Evolutionary conservation across 1,284 basidiomycete species (phyloP), one percentile per base, ranked within the genome.

Genomic region (Peniophora sp.): DNA sequence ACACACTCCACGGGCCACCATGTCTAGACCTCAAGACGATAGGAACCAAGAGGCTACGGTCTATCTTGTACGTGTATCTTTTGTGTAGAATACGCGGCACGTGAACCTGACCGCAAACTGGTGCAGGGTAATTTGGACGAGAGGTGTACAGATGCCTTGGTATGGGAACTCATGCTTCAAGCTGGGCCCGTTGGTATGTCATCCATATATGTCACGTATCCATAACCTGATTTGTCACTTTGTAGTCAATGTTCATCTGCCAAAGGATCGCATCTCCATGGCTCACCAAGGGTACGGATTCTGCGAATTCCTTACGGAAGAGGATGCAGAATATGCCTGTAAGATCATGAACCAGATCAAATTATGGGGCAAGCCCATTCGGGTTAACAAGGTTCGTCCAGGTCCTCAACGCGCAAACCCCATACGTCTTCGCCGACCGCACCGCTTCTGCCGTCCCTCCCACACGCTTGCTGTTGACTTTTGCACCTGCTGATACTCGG

Each of bases 271-370:
- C 58, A 93, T 99, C 56, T 97, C 94, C 11, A 95, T 95, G 87
- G 78, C 90, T 2, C 96, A 99, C 67, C 97, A 99, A 72, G 95
- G 96, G 48, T 99, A 97, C 69, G 96, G 95, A 47, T 99, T 99
- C 72, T 97, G 96, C 77, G 96, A 99, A 74, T 98, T 98, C 68
- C 75, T 95, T 66, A 94, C 93, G 37, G 95, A 98, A 70, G 91
- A 94, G 65, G 97, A 98, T 71, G 94, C 96, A 58, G 95, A 99
- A 71, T 99, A 99, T 67, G 96, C 94, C 54, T 97, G 93, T 78
- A 97, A 97, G 75, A 97, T 98, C 62, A 96, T 99, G 94, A 98
- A 99, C 68, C 96, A 98, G 74, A 97, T 99, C 67, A 99, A 99
- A 71, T 73, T 99, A 48, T 99, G 91, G 79, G 96, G 97, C 41